Base-by-base conservation (phyloP, 495 filamentous ascomycete genomes). In the Hypoxylon crocopeplum region DNA sequence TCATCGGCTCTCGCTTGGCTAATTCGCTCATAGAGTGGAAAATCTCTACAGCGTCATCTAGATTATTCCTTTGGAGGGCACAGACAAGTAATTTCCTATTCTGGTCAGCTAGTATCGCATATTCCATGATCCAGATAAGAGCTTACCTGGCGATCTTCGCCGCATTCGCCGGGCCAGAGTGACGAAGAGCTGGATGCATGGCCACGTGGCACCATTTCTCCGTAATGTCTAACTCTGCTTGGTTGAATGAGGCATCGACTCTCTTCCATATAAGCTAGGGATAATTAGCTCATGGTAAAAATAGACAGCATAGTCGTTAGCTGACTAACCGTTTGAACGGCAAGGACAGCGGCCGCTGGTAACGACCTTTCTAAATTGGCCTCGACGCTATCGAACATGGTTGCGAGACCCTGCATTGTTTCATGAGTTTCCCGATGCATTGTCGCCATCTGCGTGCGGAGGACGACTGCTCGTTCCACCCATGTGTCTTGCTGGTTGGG, bases 181-280 rank as follows among this genome's bases (percentile, higher is more conserved):
- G 82, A 22, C 82, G 67, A 57, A 96, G 90, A 11, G 89, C 60
- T 17, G 68, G 56, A 52, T 91, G 87, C 34, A 86, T 72, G n/a
- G 85, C 84, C 13, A 94, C 70, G 13, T 65, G 75, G 67, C 90
- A 94, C 93, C 91, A 97, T 48, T 72, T 71, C 60, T 88, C 81
- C 2, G 87, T 80, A 20, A 75, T 49, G 12, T 81, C 77, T 48
- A 80, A 82, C 22, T 83, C 73, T 0, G 77, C 74, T 32, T 82
- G 76, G 10, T 66, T 75, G 54, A 82, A 83, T 17, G 77, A 76
- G 3, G 75, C 70, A 29, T 91, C 88, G 22, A 90, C 74, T 36
- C 78, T 77, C 69, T 91, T 96, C 89, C 91, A 94, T 20, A 95
- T 74, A 8, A 94, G 73, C 85, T 93, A 36, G 6, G 21, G 64